Percentiles rank a stretch among this genome's conserved stretches.
These are phyloP conservation scores for Cyberlindnera lachancei DNA, from an alignment of 805 yeast genomes.

Conservation along the genomic window DNA sequence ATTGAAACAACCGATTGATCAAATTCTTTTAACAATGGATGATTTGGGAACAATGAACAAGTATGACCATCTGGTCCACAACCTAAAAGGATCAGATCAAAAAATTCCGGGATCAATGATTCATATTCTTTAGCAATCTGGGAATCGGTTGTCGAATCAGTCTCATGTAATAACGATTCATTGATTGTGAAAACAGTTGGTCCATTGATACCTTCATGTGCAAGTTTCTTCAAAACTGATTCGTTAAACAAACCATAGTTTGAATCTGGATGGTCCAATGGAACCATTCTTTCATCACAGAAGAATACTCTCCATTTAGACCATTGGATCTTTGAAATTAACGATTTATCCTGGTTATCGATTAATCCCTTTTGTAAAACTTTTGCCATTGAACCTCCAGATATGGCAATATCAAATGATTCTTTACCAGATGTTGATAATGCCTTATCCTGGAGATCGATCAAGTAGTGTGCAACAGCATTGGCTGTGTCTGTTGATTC, in stretches of 20 bases:
- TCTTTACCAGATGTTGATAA: constrained; percentile 34
- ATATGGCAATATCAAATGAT: constrained; percentile 67
- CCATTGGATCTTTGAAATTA: constrained; percentile 49
- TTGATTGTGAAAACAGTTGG: constrained; percentile 66
- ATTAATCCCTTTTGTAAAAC: constrained; percentile 59
- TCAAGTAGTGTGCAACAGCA: constrained; percentile 56
- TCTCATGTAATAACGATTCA: constrained; percentile 49
- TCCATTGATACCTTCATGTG: constrained; percentile 27
- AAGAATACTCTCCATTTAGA: constrained; percentile 73
- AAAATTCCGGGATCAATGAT: constrained; percentile 39
- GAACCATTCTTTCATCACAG: constrained; percentile 87
- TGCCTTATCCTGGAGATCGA: constrained; percentile 55
- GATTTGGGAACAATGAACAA: constrained; percentile 88
- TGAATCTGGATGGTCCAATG: constrained; percentile 74
- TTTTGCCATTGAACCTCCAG: constrained; percentile 87
- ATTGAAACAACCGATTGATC: constrained; percentile 51
- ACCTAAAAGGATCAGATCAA: constrained; percentile 73
- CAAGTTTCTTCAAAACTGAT: constrained; percentile 33
- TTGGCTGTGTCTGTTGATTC: constrained; percentile 55
- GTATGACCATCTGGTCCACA: constrained; percentile 98
- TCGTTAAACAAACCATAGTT: constrained; percentile 75
- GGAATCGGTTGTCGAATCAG: constrained; percentile 40
- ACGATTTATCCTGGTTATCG: constrained; percentile 40
- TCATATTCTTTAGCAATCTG: constrained; percentile 59
- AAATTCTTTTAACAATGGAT: constrained; percentile 51